Evolutionary conservation across 163 green algal species (phyloP).

Genomic region (Trebouxia gelatinosa): DNA sequence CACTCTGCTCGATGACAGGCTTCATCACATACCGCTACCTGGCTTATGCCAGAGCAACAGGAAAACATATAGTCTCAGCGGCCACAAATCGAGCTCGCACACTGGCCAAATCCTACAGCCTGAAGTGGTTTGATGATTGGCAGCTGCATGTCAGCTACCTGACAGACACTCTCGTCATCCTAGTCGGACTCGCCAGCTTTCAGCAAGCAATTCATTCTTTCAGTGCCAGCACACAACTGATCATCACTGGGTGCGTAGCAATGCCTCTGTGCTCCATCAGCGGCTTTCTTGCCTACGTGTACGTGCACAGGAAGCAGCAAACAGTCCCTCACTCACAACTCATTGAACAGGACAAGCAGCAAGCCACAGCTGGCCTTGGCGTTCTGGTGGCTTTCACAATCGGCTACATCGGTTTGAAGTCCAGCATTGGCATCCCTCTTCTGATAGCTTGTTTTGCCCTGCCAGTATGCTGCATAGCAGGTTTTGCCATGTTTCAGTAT

Average conservation of each 20-base stretch:
- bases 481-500: background rate
- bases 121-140: slow-evolving; percentile 7
- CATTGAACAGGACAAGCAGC: slow-evolving; percentile 8
- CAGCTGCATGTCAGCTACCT: background rate
- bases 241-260: background rate
- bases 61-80: background rate
- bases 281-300: slow-evolving; percentile 22
- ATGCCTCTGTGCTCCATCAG: slow-evolving; percentile 8
- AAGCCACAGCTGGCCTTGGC: background rate
- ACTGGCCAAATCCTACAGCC: background rate
- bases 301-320: background rate
- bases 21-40: slow-evolving; percentile 16
- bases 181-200: slow-evolving; percentile 3
- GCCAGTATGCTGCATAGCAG: slow-evolving; percentile 3
- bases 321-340: background rate
- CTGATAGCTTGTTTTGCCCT: slow-evolving; percentile 1
- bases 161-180: background rate
- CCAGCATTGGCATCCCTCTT: background rate
- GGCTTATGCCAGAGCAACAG: background rate
- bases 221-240: slow-evolving; percentile 21
- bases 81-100: background rate
- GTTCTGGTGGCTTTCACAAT: slow-evolving; percentile 16
- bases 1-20: background rate
- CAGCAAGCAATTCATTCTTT: slow-evolving; percentile 7
- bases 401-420: background rate